Percentiles rank a stretch among this genome's conserved stretches.
Evolutionary conservation across 345 rosid species (phyloP).

Genomic region (Turnera subulata): DNA sequence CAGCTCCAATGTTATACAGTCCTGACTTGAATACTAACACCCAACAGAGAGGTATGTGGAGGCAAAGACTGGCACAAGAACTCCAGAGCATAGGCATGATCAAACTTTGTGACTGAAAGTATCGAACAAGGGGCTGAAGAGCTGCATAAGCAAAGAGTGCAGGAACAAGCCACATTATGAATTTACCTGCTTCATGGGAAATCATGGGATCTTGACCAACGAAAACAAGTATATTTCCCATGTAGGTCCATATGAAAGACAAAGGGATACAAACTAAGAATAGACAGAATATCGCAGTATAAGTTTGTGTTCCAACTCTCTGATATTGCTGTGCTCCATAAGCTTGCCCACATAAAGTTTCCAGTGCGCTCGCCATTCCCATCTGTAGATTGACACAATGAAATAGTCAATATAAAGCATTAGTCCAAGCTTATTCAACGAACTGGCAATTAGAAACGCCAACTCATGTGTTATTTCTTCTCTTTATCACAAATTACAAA

Average conservation of each 20-base stretch:
- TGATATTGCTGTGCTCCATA: slow-evolving; percentile 54
- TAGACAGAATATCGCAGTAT: slow-evolving; percentile 32
- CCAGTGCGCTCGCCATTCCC: slow-evolving; percentile 57
- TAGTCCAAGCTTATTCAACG: not conserved
- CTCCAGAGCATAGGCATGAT: slow-evolving; percentile 37
- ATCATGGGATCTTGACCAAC: slow-evolving; percentile 41
- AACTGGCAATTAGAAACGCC: not conserved
- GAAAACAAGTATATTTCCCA: slow-evolving; percentile 37
- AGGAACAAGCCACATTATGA: slow-evolving; percentile 41
- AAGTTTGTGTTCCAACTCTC: slow-evolving; percentile 40
- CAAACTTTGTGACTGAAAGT: slow-evolving; percentile 43
- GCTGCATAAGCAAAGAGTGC: slow-evolving; percentile 37
- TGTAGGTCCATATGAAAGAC: slow-evolving; percentile 36
- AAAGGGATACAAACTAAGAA: slow-evolving; percentile 33
- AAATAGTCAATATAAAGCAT: not conserved
- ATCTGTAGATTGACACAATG: slow-evolving; percentile 16
- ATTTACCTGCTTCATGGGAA: slow-evolving; percentile 38
- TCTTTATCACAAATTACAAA: not conserved
- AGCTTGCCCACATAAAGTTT: slow-evolving; percentile 64
- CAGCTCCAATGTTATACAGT: slow-evolving; percentile 36
- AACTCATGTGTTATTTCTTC: not conserved
- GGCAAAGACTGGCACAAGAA: slow-evolving; percentile 31
- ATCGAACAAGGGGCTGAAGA: slow-evolving; percentile 39
- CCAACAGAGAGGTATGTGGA: slow-evolving; percentile 47
- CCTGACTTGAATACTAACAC: slow-evolving; percentile 31